Percentiles rank a stretch among this genome's conserved stretches.
phyloP scores from a whole-genome alignment of 2,329 filamentous ascomycete genomes.

The Paecilomyces fulvus region DNA sequence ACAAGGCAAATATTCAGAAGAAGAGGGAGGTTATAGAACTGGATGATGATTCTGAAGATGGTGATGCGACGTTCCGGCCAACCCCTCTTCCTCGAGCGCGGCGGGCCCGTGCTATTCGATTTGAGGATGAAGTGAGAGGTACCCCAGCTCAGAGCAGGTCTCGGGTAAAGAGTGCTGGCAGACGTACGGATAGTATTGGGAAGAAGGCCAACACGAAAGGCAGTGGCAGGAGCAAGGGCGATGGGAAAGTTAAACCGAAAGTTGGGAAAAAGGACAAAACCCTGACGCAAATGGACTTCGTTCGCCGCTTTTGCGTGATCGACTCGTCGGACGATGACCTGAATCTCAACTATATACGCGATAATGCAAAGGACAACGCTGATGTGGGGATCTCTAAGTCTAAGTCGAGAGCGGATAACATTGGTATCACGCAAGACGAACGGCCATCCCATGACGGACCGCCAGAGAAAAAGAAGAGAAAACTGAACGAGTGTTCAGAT shows the following conservation, averaged over 20 bases:
- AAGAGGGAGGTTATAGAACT: constrained; percentile 15
- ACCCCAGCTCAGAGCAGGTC: background rate
- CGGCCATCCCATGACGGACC: background rate
- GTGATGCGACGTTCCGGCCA: constrained; percentile 15
- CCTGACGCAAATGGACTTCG: constrained; percentile 36
- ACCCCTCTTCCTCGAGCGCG: constrained; percentile 5
- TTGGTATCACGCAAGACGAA: background rate
- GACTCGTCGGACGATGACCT: constrained; percentile 24
- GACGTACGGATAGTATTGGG: constrained; percentile 4
- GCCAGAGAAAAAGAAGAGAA: constrained; percentile 14
- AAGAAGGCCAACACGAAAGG: constrained; percentile 13
- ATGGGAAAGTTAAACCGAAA: constrained; percentile 14
- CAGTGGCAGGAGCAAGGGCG: constrained; percentile 12
- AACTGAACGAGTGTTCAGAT: constrained; percentile 7
- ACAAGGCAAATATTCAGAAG: constrained; percentile 3
- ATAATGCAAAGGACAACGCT: constrained; percentile 11
- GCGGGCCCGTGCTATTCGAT: constrained; percentile 6
- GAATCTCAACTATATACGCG: constrained; percentile 24
- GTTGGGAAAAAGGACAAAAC: constrained; percentile 25
- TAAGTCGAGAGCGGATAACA: constrained; percentile 1
- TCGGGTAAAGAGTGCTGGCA: background rate
- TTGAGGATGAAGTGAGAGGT: constrained; percentile 1
- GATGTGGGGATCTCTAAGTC: constrained; percentile 8
- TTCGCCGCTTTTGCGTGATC: constrained; percentile 25
- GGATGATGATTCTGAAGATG: constrained; percentile 15